phyloP scores from a whole-genome alignment of 2,329 filamentous ascomycete genomes.

The Chaetomiaceae sp. region DNA sequence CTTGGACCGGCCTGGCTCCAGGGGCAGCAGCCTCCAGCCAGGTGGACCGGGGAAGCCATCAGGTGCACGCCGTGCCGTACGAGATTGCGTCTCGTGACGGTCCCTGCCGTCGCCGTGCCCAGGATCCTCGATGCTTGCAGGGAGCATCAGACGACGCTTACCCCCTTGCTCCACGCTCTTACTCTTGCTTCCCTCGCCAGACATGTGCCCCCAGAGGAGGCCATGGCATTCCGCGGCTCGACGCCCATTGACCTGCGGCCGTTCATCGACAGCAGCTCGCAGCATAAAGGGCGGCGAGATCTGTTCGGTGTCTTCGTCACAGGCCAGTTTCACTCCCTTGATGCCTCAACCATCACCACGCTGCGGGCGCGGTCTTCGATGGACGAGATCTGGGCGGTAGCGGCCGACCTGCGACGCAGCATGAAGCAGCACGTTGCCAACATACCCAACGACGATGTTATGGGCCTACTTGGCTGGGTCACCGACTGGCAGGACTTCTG shows the following conservation, averaged over 20 bases:
- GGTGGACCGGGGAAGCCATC: conserved; percentile 39
- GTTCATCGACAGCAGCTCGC: conserved; percentile 28
- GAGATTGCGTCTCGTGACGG: conserved; percentile 35
- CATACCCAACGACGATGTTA: conserved; percentile 41
- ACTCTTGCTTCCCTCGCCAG: conserved; percentile 38
- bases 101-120: conserved; percentile 30
- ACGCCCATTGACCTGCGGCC: conserved; percentile 45
- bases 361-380: conserved; percentile 24
- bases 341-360: conserved; percentile 23
- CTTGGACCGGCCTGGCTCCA: conserved; percentile 39
- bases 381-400: conserved; percentile 40
- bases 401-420: conserved; percentile 33
- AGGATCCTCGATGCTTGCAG: conserved; percentile 39
- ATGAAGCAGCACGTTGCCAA: conserved; percentile 33
- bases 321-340: conserved; percentile 31
- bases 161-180: conserved; percentile 46
- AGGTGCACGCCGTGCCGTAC: conserved; percentile 36
- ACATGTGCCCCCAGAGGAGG: conserved; percentile 33
- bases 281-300: conserved; percentile 28
- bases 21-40: conserved; percentile 15
- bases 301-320: conserved; percentile 41
- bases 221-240: conserved; percentile 33
- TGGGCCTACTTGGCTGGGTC: conserved; percentile 40
- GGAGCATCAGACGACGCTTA: conserved; percentile 42
- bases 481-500: conserved; percentile 42